Conservation (phyloP, 1,284 basidiomycete genomes). For the Volvariella volvacea region DNA sequence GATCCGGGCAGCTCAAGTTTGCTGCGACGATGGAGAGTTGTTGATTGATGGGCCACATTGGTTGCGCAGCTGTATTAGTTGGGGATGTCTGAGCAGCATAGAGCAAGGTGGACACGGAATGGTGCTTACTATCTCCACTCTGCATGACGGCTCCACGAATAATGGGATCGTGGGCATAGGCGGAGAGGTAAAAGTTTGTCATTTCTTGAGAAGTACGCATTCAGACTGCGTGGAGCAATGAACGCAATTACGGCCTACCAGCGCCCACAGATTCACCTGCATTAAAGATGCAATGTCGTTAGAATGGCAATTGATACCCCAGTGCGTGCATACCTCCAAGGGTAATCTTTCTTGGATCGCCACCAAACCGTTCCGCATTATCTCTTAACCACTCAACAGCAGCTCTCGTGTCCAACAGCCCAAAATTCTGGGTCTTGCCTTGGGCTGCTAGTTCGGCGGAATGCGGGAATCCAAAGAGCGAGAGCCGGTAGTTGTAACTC, state of each 20-base stretch:
- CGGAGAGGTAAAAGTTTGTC: slow-evolving; percentile 37
- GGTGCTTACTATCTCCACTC: slow-evolving; percentile 33
- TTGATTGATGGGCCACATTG: slow-evolving; percentile 33
- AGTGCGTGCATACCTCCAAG: slow-evolving; percentile 21
- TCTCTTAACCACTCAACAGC: slow-evolving; percentile 36
- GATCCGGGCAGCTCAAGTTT: slow-evolving; percentile 30
- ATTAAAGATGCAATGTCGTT: background rate
- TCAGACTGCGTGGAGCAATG: background rate
- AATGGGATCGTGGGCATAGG: slow-evolving; percentile 28
- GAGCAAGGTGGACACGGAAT: background rate
- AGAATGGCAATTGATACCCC: background rate
- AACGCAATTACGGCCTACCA: slow-evolving; percentile 18
- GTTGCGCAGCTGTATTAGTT: slow-evolving; percentile 27
- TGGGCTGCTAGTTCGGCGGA: slow-evolving; percentile 29
- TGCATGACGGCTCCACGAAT: slow-evolving; percentile 35
- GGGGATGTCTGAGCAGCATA: background rate
- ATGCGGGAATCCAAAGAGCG: slow-evolving; percentile 34
- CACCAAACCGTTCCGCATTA: slow-evolving; percentile 34
- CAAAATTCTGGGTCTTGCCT: slow-evolving; percentile 34
- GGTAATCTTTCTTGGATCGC: slow-evolving; percentile 35
- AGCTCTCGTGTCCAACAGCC: slow-evolving; percentile 33
- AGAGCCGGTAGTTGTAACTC: slow-evolving; percentile 37
- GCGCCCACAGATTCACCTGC: slow-evolving; percentile 34
- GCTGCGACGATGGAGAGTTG: slow-evolving; percentile 28
- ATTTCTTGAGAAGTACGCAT: slow-evolving; percentile 21